Evolutionary conservation across 2,329 filamentous ascomycete genomes (phyloP).

Genomic region (Arachnomyces sp.): DNA sequence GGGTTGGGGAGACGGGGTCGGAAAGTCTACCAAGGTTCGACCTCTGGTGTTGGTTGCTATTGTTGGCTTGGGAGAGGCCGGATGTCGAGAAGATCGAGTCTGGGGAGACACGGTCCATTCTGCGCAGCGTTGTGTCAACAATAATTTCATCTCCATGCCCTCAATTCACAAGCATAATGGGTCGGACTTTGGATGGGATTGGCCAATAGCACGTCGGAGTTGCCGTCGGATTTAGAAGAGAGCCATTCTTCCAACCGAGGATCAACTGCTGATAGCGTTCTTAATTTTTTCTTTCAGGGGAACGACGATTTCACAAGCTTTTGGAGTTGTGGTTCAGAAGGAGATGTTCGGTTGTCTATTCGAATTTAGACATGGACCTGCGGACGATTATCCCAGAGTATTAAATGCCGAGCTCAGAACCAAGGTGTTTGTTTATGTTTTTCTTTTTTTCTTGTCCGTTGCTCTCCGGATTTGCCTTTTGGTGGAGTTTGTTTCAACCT

Average conservation of each 20-base stretch:
- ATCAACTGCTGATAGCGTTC: conserved; percentile 16
- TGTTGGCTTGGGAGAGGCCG: neutral
- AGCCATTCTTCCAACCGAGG: conserved; percentile 7
- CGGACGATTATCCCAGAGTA: too few species aligned
- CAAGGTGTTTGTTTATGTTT: too few species aligned
- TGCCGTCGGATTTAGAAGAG: conserved; percentile 2
- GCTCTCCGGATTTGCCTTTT: too few species aligned
- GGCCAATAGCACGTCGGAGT: conserved; percentile 5
- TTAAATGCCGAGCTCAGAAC: too few species aligned
- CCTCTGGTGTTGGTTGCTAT: conserved; percentile 2
- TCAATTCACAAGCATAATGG: neutral
- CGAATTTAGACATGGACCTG: too few species aligned
- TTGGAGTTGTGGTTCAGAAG: too few species aligned
- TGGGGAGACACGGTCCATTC: conserved; percentile 3
- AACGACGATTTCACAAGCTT: too few species aligned
- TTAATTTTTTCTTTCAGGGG: too few species aligned
- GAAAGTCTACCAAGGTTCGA: conserved; percentile 4
- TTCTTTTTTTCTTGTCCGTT: too few species aligned
- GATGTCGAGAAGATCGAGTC: neutral
- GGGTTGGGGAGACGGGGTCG: conserved; percentile 8
- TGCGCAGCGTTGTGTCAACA: neutral
- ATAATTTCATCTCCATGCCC: conserved; percentile 4
- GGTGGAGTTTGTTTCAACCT: too few species aligned
- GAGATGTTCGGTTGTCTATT: too few species aligned
- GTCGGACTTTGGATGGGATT: neutral